Conservation (phyloP, 306 rosid genomes). For the Calophaca sinica region DNA sequence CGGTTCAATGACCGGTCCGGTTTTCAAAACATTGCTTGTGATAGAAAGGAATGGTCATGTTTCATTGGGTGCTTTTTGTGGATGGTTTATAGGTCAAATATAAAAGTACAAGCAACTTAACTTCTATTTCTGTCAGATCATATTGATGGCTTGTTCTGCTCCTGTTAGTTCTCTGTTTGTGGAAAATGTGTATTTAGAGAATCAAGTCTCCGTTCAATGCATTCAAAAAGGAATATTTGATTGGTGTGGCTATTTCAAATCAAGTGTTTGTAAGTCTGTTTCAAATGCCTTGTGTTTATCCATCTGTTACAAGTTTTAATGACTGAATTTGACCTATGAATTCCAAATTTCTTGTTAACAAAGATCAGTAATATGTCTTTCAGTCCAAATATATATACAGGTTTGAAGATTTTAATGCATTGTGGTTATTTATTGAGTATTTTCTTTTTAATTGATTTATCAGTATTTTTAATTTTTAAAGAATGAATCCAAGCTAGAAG, state of each 20-base stretch:
- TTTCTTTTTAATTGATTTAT: background rate
- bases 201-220: background rate
- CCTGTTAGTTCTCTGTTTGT: conserved; percentile 1
- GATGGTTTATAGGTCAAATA: background rate
- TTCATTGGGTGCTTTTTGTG: background rate
- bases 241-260: background rate
- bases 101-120: background rate
- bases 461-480: too few species aligned
- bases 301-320: too few species aligned
- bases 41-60: background rate
- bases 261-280: background rate
- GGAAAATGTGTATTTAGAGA: conserved; percentile 15
- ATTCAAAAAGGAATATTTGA: background rate
- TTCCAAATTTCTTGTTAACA: too few species aligned
- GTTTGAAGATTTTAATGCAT: conserved; percentile 1
- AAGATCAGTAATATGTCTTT: too few species aligned
- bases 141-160: conserved; percentile 1
- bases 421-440: background rate
- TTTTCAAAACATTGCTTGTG: too few species aligned
- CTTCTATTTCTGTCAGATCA: background rate
- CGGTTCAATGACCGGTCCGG: too few species aligned
- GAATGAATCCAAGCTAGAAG: too few species aligned
- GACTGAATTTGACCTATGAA: too few species aligned
- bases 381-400: background rate
- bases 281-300: conserved; percentile 1